Conservation (phyloP, 768 basidiomycete species). For the Hericium alpestre region DNA sequence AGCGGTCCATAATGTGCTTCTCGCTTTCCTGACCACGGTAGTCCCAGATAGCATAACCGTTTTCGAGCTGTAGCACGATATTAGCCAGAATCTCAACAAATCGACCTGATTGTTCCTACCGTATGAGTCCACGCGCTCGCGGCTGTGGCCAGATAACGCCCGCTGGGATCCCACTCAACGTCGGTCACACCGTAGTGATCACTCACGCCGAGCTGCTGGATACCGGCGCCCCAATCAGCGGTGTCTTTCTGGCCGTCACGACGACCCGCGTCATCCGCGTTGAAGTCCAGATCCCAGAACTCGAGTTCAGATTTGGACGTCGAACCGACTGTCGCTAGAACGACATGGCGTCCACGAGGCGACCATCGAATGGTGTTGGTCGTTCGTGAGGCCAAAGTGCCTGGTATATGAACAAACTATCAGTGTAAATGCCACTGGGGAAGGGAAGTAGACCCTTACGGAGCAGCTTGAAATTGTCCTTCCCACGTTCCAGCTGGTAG, state of each 20-base stretch:
- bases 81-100: background rate
- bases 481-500: constrained; percentile 85
- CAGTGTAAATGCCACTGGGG: background rate
- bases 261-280: constrained; percentile 40
- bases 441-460: constrained; percentile 31
- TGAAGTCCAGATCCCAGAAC: constrained; percentile 98
- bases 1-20: constrained; percentile 80
- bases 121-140: constrained; percentile 94
- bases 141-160: constrained; percentile 84
- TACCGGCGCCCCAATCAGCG: constrained; percentile 71
- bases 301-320: constrained; percentile 94
- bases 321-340: constrained; percentile 91
- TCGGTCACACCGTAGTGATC: constrained; percentile 98
- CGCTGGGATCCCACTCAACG: constrained; percentile 96
- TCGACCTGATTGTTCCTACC: constrained; percentile 35
- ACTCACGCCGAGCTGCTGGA: constrained; percentile 74
- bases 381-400: constrained; percentile 35
- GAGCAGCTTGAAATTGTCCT: constrained; percentile 89
- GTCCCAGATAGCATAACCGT: constrained; percentile 95
- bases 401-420: background rate
- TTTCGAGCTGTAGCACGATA: constrained; percentile 60
- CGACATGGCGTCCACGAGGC: constrained; percentile 89
- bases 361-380: constrained; percentile 96
- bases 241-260: constrained; percentile 36
- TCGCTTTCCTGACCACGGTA: constrained; percentile 95